Conservation (phyloP, 2,329 filamentous ascomycete genomes). For the Seiridium cupressi region DNA sequence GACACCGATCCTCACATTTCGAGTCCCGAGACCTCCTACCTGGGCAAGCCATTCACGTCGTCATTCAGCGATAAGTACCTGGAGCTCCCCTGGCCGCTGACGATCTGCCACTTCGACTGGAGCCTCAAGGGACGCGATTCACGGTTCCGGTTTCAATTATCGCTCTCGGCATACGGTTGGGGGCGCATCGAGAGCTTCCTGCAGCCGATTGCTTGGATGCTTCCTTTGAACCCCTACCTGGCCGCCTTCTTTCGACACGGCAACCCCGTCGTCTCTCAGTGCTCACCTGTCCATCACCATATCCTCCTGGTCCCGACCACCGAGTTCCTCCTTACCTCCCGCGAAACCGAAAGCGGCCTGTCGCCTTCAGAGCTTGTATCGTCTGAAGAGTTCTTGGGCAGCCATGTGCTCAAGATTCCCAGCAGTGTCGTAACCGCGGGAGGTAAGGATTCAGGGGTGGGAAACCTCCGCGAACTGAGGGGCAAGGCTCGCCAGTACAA, state of each 20-base stretch:
- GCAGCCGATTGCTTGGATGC: slow-evolving; percentile 68
- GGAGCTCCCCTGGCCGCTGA: not conserved
- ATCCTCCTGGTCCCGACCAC: slow-evolving; percentile 92
- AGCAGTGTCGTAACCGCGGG: slow-evolving; percentile 45
- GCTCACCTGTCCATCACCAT: slow-evolving; percentile 86
- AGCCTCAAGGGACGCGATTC: not conserved
- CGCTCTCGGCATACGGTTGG: slow-evolving; percentile 16
- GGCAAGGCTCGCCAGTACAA: slow-evolving; percentile 93
- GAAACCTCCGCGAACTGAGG: slow-evolving; percentile 78
- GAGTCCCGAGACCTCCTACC: no score
- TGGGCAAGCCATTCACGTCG: no score
- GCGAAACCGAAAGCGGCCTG: slow-evolving; percentile 81
- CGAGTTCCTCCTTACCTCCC: slow-evolving; percentile 82
- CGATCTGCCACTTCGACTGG: not conserved
- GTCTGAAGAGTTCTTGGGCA: slow-evolving; percentile 92
- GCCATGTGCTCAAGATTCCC: slow-evolving; percentile 90
- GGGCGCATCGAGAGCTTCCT: slow-evolving; percentile 15
- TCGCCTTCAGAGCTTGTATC: slow-evolving; percentile 77
- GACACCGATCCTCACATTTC: no score
- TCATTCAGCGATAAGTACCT: not conserved
- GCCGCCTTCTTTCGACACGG: slow-evolving; percentile 87
- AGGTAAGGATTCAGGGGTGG: slow-evolving; percentile 51
- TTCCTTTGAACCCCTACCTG: slow-evolving; percentile 98
- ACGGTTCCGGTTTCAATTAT: not conserved
- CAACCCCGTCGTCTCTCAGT: slow-evolving; percentile 88